Evolutionary conservation across 2,329 filamentous ascomycete species (phyloP).

Genomic region (Trichoderma asperellum): DNA sequence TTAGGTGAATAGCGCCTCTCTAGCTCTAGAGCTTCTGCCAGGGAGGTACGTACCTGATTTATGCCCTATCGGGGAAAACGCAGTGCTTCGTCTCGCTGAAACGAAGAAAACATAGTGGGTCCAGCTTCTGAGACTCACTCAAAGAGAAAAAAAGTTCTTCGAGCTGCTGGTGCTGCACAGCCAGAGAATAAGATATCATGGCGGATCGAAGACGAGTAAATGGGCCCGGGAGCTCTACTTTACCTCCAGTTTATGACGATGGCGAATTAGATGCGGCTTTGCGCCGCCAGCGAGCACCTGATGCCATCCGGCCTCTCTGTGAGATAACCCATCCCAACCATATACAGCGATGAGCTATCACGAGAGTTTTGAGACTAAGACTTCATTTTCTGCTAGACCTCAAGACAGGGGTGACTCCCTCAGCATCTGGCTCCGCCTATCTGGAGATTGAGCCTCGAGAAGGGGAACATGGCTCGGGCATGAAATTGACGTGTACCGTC

Average conservation of each 20-base stretch:
- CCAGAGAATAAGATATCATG: slow-evolving; percentile 52
- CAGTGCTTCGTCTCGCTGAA: background rate
- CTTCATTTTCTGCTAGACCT: slow-evolving; percentile 61
- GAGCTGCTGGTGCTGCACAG: background rate
- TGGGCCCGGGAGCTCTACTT: slow-evolving; percentile 77
- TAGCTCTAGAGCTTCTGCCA: background rate
- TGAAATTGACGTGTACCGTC: slow-evolving; percentile 92
- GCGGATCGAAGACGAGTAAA: slow-evolving; percentile 89
- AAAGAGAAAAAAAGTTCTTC: slow-evolving; percentile 19
- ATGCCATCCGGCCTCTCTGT: slow-evolving; percentile 86
- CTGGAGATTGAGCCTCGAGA: slow-evolving; percentile 65
- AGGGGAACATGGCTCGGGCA: slow-evolving; percentile 60
- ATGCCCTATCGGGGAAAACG: slow-evolving; percentile 1
- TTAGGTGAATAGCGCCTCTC: slow-evolving; percentile 13
- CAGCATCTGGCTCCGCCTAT: slow-evolving; percentile 91
- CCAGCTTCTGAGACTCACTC: slow-evolving; percentile 13
- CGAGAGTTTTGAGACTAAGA: slow-evolving; percentile 7
- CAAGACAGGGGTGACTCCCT: slow-evolving; percentile 89
- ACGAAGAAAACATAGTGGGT: slow-evolving; percentile 11
- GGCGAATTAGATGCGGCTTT: slow-evolving; percentile 48
- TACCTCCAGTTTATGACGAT: slow-evolving; percentile 71
- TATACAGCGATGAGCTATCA: background rate
- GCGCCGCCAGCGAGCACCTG: slow-evolving; percentile 61
- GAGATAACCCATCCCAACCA: slow-evolving; percentile 43
- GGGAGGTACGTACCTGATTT: slow-evolving; percentile 12